Conservation (phyloP, 352 stramenopile genomes). For the Albugo laibachii region DNA sequence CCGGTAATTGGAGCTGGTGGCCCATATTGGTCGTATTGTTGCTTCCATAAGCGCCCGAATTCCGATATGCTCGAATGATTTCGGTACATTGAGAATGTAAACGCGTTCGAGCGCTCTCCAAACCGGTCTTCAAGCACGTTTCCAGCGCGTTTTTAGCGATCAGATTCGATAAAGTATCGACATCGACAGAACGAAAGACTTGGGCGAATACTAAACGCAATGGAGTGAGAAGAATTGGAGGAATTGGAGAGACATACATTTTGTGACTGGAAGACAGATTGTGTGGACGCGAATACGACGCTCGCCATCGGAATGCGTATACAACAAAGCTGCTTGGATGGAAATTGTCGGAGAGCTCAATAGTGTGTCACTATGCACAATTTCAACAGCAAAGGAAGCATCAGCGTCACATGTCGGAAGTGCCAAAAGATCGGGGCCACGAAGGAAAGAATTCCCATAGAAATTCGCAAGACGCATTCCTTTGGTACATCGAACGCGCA, state of each 20-base stretch:
- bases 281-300: conserved; percentile 96
- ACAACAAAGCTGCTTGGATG: conserved; percentile 93
- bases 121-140: conserved; percentile 82
- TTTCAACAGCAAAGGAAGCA: conserved; percentile 92
- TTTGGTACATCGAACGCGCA: conserved; percentile 93
- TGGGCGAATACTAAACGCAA: conserved; percentile 58
- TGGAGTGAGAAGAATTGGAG: neutral
- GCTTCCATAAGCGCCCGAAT: conserved; percentile 43
- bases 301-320: conserved; percentile 94
- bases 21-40: conserved; percentile 49
- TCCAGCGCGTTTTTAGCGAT: conserved; percentile 91
- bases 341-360: conserved; percentile 88
- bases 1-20: conserved; percentile 69
- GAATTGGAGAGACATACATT: conserved; percentile 21
- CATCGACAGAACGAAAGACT: conserved; percentile 83
- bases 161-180: conserved; percentile 87
- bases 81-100: conserved; percentile 87
- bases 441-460: conserved; percentile 97
- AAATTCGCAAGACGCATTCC: conserved; percentile 96
- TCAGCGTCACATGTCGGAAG: conserved; percentile 92
- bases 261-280: conserved; percentile 86
- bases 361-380: conserved; percentile 92
- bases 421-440: conserved; percentile 92
- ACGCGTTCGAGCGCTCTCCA: conserved; percentile 85
- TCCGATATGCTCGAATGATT: conserved; percentile 84